phyloP scores from a whole-genome alignment of 2,329 filamentous ascomycete species.

The Sclerotinia sclerotiorum region DNA sequence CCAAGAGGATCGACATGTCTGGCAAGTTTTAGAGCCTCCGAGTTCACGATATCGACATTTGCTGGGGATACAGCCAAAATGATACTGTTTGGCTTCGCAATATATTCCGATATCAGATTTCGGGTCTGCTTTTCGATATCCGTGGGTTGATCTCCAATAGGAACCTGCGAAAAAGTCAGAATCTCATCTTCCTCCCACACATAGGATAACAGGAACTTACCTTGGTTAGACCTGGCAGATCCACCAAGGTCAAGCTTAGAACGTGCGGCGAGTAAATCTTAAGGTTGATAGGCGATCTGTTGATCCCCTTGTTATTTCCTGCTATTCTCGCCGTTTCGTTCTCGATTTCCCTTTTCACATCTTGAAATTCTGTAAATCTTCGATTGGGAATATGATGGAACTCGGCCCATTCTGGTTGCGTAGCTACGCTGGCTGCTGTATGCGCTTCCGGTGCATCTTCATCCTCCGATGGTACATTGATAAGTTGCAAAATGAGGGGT shows the following conservation, averaged over 20 bases:
- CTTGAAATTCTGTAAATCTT: conserved; percentile 84
- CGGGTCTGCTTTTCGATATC: conserved; percentile 99
- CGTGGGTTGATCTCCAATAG: conserved; percentile 93
- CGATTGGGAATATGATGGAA: conserved; percentile 93
- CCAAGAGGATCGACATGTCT: conserved; percentile 95
- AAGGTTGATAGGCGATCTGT: conserved; percentile 93
- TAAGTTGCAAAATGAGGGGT: conserved; percentile 94
- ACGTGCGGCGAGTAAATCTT: conserved; percentile 98
- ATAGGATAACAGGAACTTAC: conserved; percentile 46
- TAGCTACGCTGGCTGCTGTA: conserved; percentile 69
- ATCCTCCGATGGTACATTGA: conserved; percentile 80
- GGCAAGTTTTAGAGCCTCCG: conserved; percentile 92
- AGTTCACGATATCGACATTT: conserved; percentile 98
- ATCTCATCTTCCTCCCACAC: conserved; percentile 21
- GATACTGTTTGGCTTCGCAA: conserved; percentile 98
- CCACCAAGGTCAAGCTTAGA: conserved; percentile 91
- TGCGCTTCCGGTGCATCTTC: conserved; percentile 68
- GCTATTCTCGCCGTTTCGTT: conserved; percentile 93
- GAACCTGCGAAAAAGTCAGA: conserved; percentile 57
- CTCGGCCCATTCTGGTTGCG: conserved; percentile 79
- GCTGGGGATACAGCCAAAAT: conserved; percentile 94
- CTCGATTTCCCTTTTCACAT: conserved; percentile 96
- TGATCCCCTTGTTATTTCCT: conserved; percentile 97
- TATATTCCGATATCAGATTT: conserved; percentile 95
- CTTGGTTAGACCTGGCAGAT: conserved; percentile 94